Conservation (phyloP, 345 rosid species). For the Pugionium dolabratum region DNA sequence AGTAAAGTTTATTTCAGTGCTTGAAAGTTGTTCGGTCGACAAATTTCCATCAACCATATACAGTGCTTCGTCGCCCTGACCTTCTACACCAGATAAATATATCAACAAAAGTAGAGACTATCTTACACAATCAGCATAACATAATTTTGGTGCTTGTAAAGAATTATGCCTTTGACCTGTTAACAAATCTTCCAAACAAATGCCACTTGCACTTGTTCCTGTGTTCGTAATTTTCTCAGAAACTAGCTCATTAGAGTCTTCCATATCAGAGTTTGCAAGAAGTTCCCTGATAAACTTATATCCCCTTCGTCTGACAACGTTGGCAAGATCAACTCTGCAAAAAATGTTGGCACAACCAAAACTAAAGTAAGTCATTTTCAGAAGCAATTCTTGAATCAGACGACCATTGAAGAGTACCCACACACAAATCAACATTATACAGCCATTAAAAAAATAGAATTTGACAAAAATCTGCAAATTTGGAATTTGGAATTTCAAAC, state of each 20-base stretch:
- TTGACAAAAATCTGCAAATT: background rate
- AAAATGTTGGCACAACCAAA: constrained; percentile 24
- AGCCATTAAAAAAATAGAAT: too few species aligned
- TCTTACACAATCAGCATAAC: background rate
- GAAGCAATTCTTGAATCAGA: background rate
- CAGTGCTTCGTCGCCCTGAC: constrained; percentile 41
- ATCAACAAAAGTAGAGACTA: constrained; percentile 11
- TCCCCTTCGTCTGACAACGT: constrained; percentile 87
- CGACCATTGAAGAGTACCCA: background rate
- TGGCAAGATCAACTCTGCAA: constrained; percentile 80
- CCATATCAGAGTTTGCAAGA: constrained; percentile 47
- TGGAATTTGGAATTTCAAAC: constrained; percentile 37
- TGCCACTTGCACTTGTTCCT: constrained; percentile 25
- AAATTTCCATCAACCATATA: constrained; percentile 18
- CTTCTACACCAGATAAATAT: constrained; percentile 39
- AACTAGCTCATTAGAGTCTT: constrained; percentile 34
- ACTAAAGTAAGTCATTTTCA: background rate
- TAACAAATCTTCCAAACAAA: constrained; percentile 21
- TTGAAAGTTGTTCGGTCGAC: constrained; percentile 13
- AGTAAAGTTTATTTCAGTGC: background rate
- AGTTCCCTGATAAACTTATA: constrained; percentile 65
- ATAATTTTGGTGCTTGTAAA: background rate
- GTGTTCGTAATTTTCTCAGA: constrained; percentile 29
- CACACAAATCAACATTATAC: background rate
- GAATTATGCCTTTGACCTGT: constrained; percentile 48